A percentile compares a stretch with the other conserved stretches of the same genome.
phyloP scores from a whole-genome alignment of 2,329 filamentous ascomycete genomes.

The Chaetomium strumarium region DNA sequence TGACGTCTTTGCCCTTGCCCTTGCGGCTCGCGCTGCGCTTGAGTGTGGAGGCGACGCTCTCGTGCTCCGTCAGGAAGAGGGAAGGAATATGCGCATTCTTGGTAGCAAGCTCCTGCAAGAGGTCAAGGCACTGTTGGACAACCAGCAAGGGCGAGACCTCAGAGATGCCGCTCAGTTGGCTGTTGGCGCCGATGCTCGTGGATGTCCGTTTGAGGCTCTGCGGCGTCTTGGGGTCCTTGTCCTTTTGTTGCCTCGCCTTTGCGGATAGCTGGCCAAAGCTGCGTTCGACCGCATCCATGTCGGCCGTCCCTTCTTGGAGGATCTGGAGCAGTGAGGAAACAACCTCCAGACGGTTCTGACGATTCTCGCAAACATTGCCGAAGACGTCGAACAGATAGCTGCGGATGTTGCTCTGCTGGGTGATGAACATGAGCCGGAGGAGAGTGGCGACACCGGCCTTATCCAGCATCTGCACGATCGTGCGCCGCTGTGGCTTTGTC shows the following conservation, averaged over 20 bases:
- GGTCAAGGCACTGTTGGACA: constrained; percentile 87
- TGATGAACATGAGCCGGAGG: constrained; percentile 96
- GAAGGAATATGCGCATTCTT: constrained; percentile 83
- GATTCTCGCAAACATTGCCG: constrained; percentile 87
- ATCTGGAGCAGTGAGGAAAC: constrained; percentile 89
- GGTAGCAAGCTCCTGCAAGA: constrained; percentile 75
- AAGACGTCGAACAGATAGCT: constrained; percentile 81
- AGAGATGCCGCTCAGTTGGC: constrained; percentile 55
- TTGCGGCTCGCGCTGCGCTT: constrained; percentile 76
- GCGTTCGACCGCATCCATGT: constrained; percentile 87
- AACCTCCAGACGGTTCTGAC: constrained; percentile 91
- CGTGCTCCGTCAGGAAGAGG: constrained; percentile 93
- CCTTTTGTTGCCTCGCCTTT: constrained; percentile 73
- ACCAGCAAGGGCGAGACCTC: constrained; percentile 93
- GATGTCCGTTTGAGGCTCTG: constrained; percentile 70
- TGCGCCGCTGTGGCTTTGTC: constrained; percentile 66
- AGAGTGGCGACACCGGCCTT: constrained; percentile 94
- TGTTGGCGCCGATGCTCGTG: constrained; percentile 47
- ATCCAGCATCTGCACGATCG: constrained; percentile 93
- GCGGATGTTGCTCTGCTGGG: constrained; percentile 81
- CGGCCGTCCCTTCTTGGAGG: constrained; percentile 88
- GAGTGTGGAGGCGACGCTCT: constrained; percentile 63
- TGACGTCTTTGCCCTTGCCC: constrained; percentile 86
- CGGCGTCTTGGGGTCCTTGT: constrained; percentile 70
- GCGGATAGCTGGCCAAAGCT: constrained; percentile 92